Base-by-base conservation (phyloP, 495 filamentous ascomycete genomes). In the Jackrogersella multiformis region DNA sequence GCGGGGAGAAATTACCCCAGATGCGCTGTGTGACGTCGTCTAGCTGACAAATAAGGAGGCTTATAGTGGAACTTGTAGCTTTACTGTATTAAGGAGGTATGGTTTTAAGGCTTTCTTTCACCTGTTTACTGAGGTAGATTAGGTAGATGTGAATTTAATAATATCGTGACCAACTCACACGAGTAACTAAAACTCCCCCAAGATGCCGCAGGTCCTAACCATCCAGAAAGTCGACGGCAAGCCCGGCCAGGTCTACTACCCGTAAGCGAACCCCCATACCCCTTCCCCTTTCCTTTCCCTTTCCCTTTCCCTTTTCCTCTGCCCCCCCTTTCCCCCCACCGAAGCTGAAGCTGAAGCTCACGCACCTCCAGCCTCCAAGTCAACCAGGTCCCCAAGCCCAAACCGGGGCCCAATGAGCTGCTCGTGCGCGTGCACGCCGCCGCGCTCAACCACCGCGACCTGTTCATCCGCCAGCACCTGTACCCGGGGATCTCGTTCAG, bases 391-490 rank as follows among this genome's bases (percentile, higher is more conserved):
- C 86, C 90, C 56, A 77, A 79, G 48, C 88, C 88, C 26, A 78
- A 80, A 35, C 89, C 91, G 4, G 82, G 85, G 15, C 83, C 85
- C 15, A 75, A 77, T 58, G 86, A 95, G 66, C 76, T 96, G 60
- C 80, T 92, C 30, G 70, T 97, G 59, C 84, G 84, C 60, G 70
- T 97, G 71, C 83, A 83, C 30, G 90, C 92, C 41, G 90, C 89
- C 7, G 87, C 93, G 13, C 87, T 97, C 55, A 97, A 97, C 79
- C 94, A 97, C 80, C 90, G 92, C 55, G 93, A 97, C 76, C 84
- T 94, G 70, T 96, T 96, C 83, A 89, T 95, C 76, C 91, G 93
- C 56, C 92, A 94, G 73, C 89, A 93, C 70, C 87, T 96, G 38
- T 97, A 97, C 82, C 94, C 94, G 0, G 88, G 85, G 51, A 87